These are phyloP conservation scores for Candida golubevii DNA, from an alignment of 805 yeast species.

Conservation along the genomic window DNA sequence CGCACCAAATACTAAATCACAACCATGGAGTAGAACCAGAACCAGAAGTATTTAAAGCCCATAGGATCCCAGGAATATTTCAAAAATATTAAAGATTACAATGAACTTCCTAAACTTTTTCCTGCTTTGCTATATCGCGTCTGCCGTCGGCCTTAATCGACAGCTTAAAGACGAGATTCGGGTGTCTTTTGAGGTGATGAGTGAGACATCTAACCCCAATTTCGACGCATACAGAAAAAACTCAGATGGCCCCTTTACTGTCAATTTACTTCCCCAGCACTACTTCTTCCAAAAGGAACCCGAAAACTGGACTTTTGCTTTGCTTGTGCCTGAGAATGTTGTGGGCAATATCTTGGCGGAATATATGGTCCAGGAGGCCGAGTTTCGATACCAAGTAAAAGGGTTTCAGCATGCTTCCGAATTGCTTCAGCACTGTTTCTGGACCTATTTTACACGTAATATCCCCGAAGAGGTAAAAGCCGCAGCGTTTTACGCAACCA, in stretches of 20 bases:
- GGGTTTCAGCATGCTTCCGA: conserved; percentile 1
- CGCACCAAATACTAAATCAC: too few relatives aligned
- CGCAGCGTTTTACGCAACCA: conserved; percentile 1
- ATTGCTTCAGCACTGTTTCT: not conserved
- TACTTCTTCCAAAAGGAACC: not conserved
- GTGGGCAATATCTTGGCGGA: not conserved
- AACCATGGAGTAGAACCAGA: too few relatives aligned
- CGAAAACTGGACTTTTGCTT: not conserved
- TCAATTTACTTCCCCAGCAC: not conserved
- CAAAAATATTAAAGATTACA: too few relatives aligned
- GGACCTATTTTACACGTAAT: not conserved
- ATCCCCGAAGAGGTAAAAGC: not conserved
- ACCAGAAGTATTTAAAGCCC: too few relatives aligned
- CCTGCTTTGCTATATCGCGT: too few relatives aligned
- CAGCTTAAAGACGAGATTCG: not conserved
- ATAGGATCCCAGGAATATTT: too few relatives aligned
- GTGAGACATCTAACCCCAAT: not conserved
- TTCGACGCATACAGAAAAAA: not conserved
- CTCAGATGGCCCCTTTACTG: not conserved
- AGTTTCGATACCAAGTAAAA: not conserved
- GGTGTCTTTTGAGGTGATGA: conserved; percentile 2
- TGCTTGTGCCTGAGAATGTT: not conserved
- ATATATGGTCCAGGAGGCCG: not conserved
- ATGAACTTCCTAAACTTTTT: too few relatives aligned
- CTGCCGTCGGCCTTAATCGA: too few relatives aligned